Conservation (phyloP, 2,329 filamentous ascomycete genomes). For the Bipolaris zeicola region DNA sequence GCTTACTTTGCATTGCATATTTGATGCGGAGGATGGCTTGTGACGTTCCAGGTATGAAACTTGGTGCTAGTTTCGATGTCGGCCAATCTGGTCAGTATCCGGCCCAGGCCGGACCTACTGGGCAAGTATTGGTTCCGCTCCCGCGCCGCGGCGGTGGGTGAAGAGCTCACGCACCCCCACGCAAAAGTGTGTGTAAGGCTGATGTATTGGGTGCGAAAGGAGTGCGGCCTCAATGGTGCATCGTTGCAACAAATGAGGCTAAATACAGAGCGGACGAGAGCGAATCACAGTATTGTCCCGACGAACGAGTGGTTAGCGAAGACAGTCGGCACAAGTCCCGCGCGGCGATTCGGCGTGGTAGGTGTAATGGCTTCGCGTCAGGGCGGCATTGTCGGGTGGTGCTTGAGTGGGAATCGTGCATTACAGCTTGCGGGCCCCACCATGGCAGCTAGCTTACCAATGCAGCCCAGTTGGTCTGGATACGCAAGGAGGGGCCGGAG, state of each 20-base stretch:
- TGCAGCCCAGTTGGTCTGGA: conserved; percentile 14
- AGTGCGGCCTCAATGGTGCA: too few relatives aligned
- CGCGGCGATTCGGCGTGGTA: conserved; percentile 1
- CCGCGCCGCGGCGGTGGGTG: not conserved
- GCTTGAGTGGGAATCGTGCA: conserved; percentile 1
- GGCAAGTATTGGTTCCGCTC: not conserved
- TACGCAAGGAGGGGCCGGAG: conserved; percentile 25
- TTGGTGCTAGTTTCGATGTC: not conserved
- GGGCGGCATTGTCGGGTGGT: not conserved
- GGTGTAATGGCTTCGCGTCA: conserved; percentile 2
- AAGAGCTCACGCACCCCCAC: not conserved
- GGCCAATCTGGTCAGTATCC: not conserved
- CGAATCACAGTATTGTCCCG: conserved; percentile 3
- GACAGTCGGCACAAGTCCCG: conserved; percentile 16
- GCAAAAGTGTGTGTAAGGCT: conserved; percentile 5
- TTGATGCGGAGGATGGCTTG: not conserved
- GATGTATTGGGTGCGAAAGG: not conserved
- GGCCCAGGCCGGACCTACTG: not conserved
- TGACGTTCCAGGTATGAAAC: not conserved
- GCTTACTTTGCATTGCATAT: not conserved
- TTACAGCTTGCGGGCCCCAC: conserved; percentile 15
- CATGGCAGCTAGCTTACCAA: conserved; percentile 23
- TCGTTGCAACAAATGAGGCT: not conserved
- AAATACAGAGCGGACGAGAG: not conserved
- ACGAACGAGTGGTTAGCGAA: conserved; percentile 1